These are phyloP conservation scores for Leptomonas seymouri DNA, from an alignment of 208 protist species.

Conservation along the genomic window DNA sequence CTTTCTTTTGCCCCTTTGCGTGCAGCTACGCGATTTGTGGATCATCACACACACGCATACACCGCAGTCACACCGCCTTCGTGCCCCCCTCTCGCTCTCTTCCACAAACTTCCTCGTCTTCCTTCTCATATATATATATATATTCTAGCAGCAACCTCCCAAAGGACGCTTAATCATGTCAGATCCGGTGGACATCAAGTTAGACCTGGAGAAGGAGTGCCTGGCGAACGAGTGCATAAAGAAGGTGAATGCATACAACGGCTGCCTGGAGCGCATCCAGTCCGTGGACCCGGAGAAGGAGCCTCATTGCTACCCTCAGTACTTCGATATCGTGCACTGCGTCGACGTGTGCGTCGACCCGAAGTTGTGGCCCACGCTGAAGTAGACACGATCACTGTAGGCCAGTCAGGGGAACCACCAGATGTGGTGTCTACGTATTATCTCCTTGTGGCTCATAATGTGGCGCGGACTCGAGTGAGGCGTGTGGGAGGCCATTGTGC, in stretches of 20 bases:
- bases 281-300: slow-evolving; percentile 54
- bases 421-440: not conserved
- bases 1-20: not conserved
- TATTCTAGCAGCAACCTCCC: not conserved
- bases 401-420: not conserved
- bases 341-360: slow-evolving; percentile 79
- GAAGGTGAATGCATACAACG: slow-evolving; percentile 68
- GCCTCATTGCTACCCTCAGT: slow-evolving; percentile 81
- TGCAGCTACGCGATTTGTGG: too few relatives aligned
- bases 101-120: not conserved
- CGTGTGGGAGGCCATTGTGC: not conserved
- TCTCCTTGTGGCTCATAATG: not conserved
- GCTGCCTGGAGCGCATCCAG: slow-evolving; percentile 83
- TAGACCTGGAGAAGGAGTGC: slow-evolving; percentile 77
- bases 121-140: not conserved
- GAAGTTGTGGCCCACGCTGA: slow-evolving; percentile 81
- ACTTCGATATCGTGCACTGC: slow-evolving; percentile 85
- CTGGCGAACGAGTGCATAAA: slow-evolving; percentile 61
- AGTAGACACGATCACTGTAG: slow-evolving; percentile 33
- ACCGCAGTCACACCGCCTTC: too few relatives aligned
- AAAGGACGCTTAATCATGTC: slow-evolving; percentile 38
- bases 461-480: not conserved
- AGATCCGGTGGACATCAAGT: slow-evolving; percentile 76
- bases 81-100: too few relatives aligned
- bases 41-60: too few relatives aligned